Evolutionary conservation across 257 asterid species (phyloP).

Genomic region (Jasminum sambac): DNA sequence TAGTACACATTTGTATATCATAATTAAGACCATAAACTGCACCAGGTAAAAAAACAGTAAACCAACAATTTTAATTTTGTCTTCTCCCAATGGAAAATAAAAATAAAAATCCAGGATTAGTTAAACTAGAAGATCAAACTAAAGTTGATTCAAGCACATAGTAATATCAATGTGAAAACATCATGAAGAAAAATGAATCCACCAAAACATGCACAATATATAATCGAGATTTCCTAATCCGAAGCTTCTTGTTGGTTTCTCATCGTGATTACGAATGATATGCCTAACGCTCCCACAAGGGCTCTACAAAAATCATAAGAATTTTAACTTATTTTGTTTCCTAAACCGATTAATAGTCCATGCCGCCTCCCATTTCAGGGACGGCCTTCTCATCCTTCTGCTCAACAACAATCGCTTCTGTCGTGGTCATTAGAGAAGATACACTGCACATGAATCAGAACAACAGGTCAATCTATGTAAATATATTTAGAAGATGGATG

Average conservation of each 20-base stretch:
- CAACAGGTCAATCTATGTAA: not conserved
- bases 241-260: not conserved
- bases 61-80: too few species aligned
- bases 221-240: not conserved
- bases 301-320: not conserved
- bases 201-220: not conserved
- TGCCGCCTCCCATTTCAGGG: conserved; percentile 40
- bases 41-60: too few species aligned
- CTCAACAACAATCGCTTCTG: conserved; percentile 59
- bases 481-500: not conserved
- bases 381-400: conserved; percentile 40
- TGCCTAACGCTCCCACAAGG: not conserved
- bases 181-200: not conserved
- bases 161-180: not conserved
- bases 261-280: not conserved
- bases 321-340: not conserved
- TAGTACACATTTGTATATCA: too few species aligned
- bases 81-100: too few species aligned
- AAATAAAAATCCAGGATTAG: too few species aligned
- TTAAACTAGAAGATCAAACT: too few species aligned
- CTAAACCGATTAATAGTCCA: conserved; percentile 28
- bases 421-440: conserved; percentile 50
- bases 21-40: too few species aligned
- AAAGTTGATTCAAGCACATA: too few species aligned
- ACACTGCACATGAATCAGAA: conserved; percentile 31